A percentile compares a stretch with the other conserved stretches of the same genome.
phyloP scores from a whole-genome alignment of 2,329 filamentous ascomycete genomes.

The Plenodomus tracheiphilus region DNA sequence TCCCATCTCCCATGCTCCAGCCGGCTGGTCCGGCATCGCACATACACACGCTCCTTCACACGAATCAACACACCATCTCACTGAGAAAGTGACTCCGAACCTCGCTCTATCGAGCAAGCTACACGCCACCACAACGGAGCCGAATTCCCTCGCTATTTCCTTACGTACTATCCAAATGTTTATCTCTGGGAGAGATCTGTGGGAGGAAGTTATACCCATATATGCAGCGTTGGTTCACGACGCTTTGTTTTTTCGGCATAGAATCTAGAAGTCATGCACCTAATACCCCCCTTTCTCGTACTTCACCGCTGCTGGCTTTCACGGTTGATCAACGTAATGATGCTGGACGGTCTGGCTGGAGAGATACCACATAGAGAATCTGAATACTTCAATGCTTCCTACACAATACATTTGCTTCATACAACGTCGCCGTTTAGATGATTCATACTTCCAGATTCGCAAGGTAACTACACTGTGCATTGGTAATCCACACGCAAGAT shows the following conservation, averaged over 20 bases:
- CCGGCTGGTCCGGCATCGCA: conserved; percentile 33
- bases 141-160: conserved; percentile 19
- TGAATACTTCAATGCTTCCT: neutral
- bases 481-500: no score
- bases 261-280: neutral
- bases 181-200: neutral
- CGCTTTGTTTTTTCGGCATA: conserved; percentile 2
- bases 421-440: no score
- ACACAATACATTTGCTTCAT: neutral
- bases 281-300: conserved; percentile 1
- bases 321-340: conserved; percentile 1
- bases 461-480: no score
- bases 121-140: conserved; percentile 43
- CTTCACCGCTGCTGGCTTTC: neutral
- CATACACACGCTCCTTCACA: conserved; percentile 26
- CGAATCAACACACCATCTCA: conserved; percentile 30
- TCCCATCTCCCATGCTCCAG: conserved; percentile 3
- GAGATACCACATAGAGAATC: neutral
- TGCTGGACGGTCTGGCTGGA: neutral
- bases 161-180: conserved; percentile 15
- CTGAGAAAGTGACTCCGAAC: conserved; percentile 47
- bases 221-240: conserved; percentile 11
- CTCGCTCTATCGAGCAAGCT: conserved; percentile 37
- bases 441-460: no score
- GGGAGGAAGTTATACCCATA: conserved; percentile 13